These are phyloP conservation scores for Aspergillus candidus DNA, from an alignment of 2,329 filamentous ascomycete genomes.

Conservation along the genomic window DNA sequence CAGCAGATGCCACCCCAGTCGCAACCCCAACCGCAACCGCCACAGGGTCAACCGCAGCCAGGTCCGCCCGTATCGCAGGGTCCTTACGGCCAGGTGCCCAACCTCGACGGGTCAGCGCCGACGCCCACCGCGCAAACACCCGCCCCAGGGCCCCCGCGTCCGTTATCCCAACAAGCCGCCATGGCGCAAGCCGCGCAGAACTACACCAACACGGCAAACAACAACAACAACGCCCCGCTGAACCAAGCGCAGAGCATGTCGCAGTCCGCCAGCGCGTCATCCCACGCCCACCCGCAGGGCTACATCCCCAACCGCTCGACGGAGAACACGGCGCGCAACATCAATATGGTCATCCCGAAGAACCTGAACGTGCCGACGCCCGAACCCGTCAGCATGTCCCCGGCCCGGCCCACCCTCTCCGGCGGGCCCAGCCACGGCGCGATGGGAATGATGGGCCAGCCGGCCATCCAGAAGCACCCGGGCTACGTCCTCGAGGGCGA, in stretches of 20 bases:
- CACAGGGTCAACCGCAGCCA: constrained; percentile 25
- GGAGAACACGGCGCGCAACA: constrained; percentile 39
- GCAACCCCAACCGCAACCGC: constrained; percentile 5
- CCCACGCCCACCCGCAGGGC: constrained; percentile 38
- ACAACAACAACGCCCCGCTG: constrained; percentile 9
- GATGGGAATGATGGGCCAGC: constrained; percentile 80
- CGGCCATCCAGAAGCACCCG: constrained; percentile 73
- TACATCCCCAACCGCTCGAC: constrained; percentile 38
- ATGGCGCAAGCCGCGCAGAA: constrained; percentile 41
- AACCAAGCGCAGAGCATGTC: constrained; percentile 22
- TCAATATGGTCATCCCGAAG: constrained; percentile 79
- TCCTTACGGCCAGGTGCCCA: constrained; percentile 26
- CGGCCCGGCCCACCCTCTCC: constrained; percentile 72
- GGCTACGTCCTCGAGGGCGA: constrained; percentile 85
- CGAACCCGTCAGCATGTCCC: constrained; percentile 66
- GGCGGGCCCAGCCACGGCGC: constrained; percentile 68
- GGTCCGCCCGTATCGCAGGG: constrained; percentile 24
- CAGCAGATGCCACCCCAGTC: constrained; percentile 15
- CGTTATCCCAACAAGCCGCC: constrained; percentile 42
- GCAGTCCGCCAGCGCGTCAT: constrained; percentile 23
- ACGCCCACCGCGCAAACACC: constrained; percentile 26
- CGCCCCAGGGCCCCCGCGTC: constrained; percentile 34
- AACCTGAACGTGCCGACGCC: constrained; percentile 66
- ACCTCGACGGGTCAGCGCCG: constrained; percentile 28
- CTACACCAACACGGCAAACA: constrained; percentile 30